Evolutionary conservation across 768 basidiomycete species (phyloP).

Genomic region (Pisolithus sp.): DNA sequence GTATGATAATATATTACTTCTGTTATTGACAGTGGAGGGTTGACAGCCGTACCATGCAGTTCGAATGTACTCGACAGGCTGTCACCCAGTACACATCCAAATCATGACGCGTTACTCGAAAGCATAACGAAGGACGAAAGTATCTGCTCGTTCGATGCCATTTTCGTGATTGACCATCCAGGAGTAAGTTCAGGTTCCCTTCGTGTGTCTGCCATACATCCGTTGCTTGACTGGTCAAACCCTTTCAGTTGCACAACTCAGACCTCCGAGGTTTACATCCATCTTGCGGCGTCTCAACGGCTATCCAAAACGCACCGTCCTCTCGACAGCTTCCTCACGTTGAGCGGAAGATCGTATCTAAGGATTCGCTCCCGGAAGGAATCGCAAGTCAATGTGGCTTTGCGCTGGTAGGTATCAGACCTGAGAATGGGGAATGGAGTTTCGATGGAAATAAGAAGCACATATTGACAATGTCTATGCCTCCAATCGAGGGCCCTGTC

Average conservation of each 20-base stretch:
- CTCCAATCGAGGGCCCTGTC: slow-evolving; percentile 36
- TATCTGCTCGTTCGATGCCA: slow-evolving; percentile 57
- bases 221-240: slow-evolving; percentile 4
- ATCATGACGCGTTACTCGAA: slow-evolving; percentile 34
- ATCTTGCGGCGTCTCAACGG: slow-evolving; percentile 41
- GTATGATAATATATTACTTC: slow-evolving; percentile 28
- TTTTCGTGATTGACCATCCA: slow-evolving; percentile 65
- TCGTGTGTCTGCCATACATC: not conserved
- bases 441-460: slow-evolving; percentile 41
- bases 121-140: slow-evolving; percentile 38
- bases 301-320: slow-evolving; percentile 45
- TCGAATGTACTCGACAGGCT: slow-evolving; percentile 42
- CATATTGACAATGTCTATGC: slow-evolving; percentile 53
- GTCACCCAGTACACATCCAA: slow-evolving; percentile 26
- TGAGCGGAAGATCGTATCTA: slow-evolving; percentile 23
- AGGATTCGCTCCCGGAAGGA: slow-evolving; percentile 33
- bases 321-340: slow-evolving; percentile 61
- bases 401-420: slow-evolving; percentile 35
- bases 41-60: slow-evolving; percentile 26
- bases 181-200: slow-evolving; percentile 44
- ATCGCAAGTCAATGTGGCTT: slow-evolving; percentile 52
- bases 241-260: slow-evolving; percentile 61
- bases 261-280: slow-evolving; percentile 59
- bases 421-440: slow-evolving; percentile 31
- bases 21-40: not conserved